A percentile compares a stretch with the other conserved stretches of the same genome.
Conservation (phyloP, 441 rosid genomes). For the Populus hybrid region DNA sequence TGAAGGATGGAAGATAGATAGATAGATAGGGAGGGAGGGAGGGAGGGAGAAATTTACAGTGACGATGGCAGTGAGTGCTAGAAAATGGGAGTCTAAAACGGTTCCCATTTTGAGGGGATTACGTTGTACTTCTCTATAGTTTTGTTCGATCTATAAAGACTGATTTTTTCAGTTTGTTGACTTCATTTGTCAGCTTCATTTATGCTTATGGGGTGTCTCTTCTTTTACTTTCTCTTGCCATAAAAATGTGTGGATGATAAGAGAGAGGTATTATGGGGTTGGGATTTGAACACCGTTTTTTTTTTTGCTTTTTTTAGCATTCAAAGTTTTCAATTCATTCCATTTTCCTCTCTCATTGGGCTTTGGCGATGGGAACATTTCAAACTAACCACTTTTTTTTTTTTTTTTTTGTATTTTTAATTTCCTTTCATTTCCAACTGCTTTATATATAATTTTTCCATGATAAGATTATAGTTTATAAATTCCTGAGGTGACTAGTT, state of each 20-base stretch:
- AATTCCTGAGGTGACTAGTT: no score
- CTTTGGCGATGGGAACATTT: background rate
- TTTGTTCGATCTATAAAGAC: background rate
- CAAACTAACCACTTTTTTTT: no score
- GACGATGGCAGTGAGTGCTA: constrained; percentile 74
- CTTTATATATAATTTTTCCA: no score
- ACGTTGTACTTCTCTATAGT: background rate
- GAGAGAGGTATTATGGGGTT: background rate
- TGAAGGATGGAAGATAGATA: background rate
- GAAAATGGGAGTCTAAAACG: constrained; percentile 74
- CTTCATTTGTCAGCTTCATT: background rate
- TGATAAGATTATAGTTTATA: no score
- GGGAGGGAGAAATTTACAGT: constrained; percentile 29
- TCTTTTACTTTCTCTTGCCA: background rate
- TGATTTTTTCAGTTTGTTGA: background rate
- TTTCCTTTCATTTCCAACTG: no score
- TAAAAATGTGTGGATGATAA: background rate
- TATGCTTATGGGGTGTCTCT: background rate
- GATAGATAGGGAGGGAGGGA: background rate
- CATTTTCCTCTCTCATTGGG: background rate
- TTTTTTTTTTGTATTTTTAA: no score
- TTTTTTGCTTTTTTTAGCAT: background rate
- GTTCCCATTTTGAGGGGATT: constrained; percentile 44
- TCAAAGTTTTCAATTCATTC: background rate
- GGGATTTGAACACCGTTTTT: constrained; percentile 3